phyloP scores from a whole-genome alignment of 225 moss, liverwort and hornwort species.

The Marchantia paleacea region DNA sequence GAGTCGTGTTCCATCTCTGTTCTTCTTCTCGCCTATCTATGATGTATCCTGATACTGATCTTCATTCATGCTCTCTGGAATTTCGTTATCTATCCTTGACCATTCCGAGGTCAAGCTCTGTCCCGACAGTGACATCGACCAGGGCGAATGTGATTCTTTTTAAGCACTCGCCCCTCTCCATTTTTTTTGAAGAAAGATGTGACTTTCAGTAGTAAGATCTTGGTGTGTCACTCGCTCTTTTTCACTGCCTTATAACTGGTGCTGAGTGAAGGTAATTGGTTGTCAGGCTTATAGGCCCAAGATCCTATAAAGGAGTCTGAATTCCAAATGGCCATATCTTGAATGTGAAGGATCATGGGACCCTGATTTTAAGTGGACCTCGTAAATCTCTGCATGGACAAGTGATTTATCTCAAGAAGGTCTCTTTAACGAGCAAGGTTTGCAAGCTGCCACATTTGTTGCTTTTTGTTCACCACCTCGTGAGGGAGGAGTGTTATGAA shows the following conservation, averaged over 20 bases:
- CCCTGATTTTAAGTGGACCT: neutral
- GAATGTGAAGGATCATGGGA: neutral
- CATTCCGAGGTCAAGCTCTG: neutral
- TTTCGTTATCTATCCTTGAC: neutral
- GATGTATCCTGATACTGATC: neutral
- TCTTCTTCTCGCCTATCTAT: neutral
- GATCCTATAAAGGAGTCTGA: neutral
- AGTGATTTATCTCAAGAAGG: constrained; percentile 8
- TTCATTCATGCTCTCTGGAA: neutral
- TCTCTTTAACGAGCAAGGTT: neutral
- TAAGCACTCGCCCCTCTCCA: neutral
- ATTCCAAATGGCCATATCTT: neutral
- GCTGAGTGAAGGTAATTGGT: neutral
- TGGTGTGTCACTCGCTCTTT: neutral
- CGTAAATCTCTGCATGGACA: constrained; percentile 13
- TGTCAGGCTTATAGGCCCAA: constrained; percentile 4
- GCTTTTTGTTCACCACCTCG: neutral
- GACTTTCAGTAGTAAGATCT: neutral
- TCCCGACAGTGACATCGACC: neutral
- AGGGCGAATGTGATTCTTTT: neutral
- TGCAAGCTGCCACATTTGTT: neutral
- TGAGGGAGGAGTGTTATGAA: neutral
- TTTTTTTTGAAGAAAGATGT: neutral
- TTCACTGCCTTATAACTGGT: neutral
- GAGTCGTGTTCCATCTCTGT: neutral